Base-by-base conservation (phyloP, 371 early-diverging fungal genomes). In the Rhizomucor miehei region DNA sequence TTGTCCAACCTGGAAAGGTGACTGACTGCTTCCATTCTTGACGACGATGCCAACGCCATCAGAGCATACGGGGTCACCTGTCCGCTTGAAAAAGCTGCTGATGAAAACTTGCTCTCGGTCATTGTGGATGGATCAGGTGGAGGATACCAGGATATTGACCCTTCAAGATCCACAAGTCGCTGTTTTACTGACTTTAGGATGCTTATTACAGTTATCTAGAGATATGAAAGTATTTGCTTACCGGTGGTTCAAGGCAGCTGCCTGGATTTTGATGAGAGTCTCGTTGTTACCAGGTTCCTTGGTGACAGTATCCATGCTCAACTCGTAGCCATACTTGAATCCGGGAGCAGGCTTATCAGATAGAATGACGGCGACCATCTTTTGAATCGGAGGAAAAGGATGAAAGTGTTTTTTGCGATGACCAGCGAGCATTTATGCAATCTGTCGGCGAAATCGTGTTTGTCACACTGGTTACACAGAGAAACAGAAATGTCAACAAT, bases 111-210 rank as follows among this genome's bases (percentile, higher is more conserved):
- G 9, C 61, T 86, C 39, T 74, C 80, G 25, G 70, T 80, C n/a
- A 73, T 89, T 12, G 75, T 89, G 48, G 90, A 89, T 59, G 86
- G 90, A 23, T 86, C 88, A 20, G 85, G 85, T 20, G 88, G 88
- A 16, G 43, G 41, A 83, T 71, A 6, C 53, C 69, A 13, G 66
- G 69, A 56, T 72, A 75, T 16, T 57, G 49, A 11, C 73, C 80
- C 53, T 79, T 73, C 34, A 84, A 78, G 56, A 83, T 82, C 73
- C 78, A 86, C 17, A 81, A 65, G 41, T 86, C 84, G 14, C 60
- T 57, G 37, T 13, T 20, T 5, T 6, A 1, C 9, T 46, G 21
- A 1, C 23, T 21, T 14, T 16, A 41, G 6, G 11, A 16, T 41
- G 14, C 12, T 41, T 19, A 6, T 41, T 41, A 6, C 4, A 14